Percentiles rank a stretch among this genome's conserved stretches.
Evolutionary conservation across 192 early-diverging fungal genomes (phyloP).

Genomic region (Lobosporangium transversale): DNA sequence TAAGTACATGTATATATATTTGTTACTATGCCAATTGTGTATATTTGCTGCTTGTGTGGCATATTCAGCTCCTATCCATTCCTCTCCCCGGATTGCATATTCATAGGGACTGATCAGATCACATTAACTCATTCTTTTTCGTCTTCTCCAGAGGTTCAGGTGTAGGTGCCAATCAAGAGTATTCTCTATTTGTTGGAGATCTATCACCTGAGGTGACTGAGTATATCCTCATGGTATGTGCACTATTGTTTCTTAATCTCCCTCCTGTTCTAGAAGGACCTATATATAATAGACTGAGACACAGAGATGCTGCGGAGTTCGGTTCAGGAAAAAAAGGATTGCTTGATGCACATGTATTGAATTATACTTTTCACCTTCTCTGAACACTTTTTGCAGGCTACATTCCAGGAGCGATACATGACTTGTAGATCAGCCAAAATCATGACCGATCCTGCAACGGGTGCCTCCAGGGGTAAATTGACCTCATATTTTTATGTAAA

Average conservation of each 20-base stretch:
- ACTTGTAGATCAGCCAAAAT: constrained; percentile 94
- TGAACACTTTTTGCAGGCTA: too few species aligned
- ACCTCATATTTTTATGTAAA: background rate
- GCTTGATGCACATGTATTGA: too few species aligned
- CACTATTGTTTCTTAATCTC: background rate
- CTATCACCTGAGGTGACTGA: constrained; percentile 92
- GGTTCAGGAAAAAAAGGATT: too few species aligned
- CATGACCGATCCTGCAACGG: constrained; percentile 87
- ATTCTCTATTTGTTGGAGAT: constrained; percentile 96
- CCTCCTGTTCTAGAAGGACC: too few species aligned
- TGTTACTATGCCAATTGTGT: too few species aligned
- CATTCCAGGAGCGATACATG: constrained; percentile 67
- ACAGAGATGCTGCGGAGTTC: constrained; percentile 8
- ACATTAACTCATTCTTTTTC: too few species aligned
- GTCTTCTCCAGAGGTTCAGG: constrained; percentile 30
- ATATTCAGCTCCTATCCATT: too few species aligned
- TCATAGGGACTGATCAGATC: too few species aligned
- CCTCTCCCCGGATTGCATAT: background rate
- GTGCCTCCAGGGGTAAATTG: constrained; percentile 54
- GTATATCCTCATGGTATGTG: constrained; percentile 74
- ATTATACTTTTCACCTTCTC: too few species aligned
- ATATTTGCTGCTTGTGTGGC: too few species aligned
- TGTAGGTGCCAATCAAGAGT: constrained; percentile 80
- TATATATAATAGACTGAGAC: too few species aligned
- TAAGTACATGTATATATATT: constrained; percentile 6